Evolutionary conservation across 768 basidiomycete genomes (phyloP).

Genomic region (Gelatoporia subvermispora): DNA sequence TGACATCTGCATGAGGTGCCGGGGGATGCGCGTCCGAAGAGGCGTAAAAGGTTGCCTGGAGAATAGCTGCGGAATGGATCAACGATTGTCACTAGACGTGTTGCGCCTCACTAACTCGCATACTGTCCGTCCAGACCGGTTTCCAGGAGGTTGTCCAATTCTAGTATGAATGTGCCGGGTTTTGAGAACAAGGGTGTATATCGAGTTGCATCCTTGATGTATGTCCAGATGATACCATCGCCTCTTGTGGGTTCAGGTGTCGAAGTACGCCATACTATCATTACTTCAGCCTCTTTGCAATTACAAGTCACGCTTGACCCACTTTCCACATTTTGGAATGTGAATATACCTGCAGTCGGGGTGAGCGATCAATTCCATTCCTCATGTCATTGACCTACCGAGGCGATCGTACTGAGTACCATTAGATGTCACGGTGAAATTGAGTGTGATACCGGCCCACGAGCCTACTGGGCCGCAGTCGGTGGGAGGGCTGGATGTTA

Average conservation of each 20-base stretch:
- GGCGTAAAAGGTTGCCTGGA: constrained; percentile 69
- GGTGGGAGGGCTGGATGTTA: constrained; percentile 60
- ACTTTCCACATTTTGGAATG: constrained; percentile 78
- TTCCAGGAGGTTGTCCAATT: constrained; percentile 66
- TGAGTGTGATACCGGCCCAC: constrained; percentile 72
- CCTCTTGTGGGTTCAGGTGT: constrained; percentile 62
- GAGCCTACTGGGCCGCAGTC: constrained; percentile 66
- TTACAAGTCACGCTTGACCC: constrained; percentile 15
- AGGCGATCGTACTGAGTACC: constrained; percentile 70
- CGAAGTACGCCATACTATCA: constrained; percentile 73
- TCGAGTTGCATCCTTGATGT: constrained; percentile 68
- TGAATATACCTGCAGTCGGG: constrained; percentile 47
- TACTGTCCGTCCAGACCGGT: constrained; percentile 60
- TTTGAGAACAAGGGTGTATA: constrained; percentile 68
- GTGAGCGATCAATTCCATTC: too few species aligned
- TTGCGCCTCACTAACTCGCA: constrained; percentile 39
- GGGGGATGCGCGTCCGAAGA: constrained; percentile 52
- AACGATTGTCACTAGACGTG: too few species aligned
- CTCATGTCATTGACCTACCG: constrained; percentile 3
- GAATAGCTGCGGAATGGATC: constrained; percentile 39
- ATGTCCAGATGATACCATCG: constrained; percentile 76
- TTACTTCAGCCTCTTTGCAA: not conserved
- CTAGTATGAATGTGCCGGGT: constrained; percentile 64
- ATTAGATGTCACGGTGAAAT: constrained; percentile 76
- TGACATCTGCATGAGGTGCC: constrained; percentile 54